Evolutionary conservation across 345 rosid genomes (phyloP).

Genomic region (Pelargonium nanum): DNA sequence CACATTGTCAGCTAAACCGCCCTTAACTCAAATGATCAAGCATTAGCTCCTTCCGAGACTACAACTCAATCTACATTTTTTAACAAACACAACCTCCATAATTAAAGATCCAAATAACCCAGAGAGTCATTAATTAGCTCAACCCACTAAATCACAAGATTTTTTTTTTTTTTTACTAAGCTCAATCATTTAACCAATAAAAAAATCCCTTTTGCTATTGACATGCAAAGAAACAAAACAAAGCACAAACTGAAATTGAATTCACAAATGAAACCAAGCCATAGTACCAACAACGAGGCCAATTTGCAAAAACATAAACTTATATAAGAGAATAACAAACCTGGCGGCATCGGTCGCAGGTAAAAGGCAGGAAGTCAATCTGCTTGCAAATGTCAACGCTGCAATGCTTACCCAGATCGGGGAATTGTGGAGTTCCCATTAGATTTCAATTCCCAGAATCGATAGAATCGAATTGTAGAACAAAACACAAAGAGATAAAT

Average conservation of each 20-base stretch:
- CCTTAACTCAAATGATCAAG: background rate
- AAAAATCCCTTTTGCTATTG: background rate
- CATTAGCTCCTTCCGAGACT: background rate
- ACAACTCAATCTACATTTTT: too few species aligned
- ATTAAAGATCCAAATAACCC: background rate
- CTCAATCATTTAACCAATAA: background rate
- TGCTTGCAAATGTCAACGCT: constrained; percentile 62
- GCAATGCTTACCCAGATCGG: constrained; percentile 95
- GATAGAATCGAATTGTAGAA: too few species aligned
- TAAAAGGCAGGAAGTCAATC: constrained; percentile 94
- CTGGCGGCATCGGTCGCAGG: constrained; percentile 85
- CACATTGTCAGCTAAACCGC: background rate
- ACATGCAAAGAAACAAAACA: background rate
- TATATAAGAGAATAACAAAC: constrained; percentile 13
- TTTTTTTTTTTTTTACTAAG: background rate
- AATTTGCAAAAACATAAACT: background rate
- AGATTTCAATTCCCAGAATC: background rate
- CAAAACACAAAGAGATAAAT: background rate
- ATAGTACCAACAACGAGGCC: too few species aligned
- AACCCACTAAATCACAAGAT: background rate
- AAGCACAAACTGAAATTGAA: background rate
- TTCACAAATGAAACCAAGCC: background rate
- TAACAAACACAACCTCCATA: too few species aligned
- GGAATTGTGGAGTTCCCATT: constrained; percentile 98
- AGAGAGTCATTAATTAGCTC: background rate